Percentiles rank a stretch among this genome's conserved stretches.
These are phyloP conservation scores for Trapa bicornis DNA, from an alignment of 345 rosid species.

Conservation along the genomic window DNA sequence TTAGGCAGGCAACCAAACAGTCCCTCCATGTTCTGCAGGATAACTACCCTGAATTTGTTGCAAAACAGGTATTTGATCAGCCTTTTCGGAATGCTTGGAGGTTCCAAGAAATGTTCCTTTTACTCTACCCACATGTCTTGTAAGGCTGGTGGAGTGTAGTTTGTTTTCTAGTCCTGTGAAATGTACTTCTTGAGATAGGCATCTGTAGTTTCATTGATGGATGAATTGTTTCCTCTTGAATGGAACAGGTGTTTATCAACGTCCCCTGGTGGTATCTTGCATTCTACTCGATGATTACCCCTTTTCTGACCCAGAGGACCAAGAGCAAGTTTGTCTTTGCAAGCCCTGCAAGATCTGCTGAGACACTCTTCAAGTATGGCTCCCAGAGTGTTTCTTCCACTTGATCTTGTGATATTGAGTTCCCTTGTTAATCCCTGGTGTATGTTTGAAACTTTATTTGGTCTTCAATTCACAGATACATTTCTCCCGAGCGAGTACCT, in stretches of 20 bases:
- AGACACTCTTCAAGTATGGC: conserved; percentile 72
- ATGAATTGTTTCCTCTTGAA: not conserved
- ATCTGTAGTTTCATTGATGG: conserved; percentile 1
- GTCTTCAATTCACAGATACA: conserved; percentile 28
- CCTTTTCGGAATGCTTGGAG: not conserved
- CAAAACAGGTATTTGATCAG: conserved; percentile 50
- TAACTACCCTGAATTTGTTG: conserved; percentile 85
- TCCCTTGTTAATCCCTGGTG: not conserved
- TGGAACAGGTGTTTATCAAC: conserved; percentile 61
- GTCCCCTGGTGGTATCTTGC: conserved; percentile 99
- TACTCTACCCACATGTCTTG: too few species aligned
- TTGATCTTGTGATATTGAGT: not conserved
- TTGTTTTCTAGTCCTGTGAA: not conserved
- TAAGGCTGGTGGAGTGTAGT: too few species aligned
- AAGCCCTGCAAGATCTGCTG: conserved; percentile 65
- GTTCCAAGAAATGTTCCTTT: not conserved
- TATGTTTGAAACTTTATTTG: not conserved
- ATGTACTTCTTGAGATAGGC: not conserved
- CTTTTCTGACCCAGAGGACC: conserved; percentile 84
- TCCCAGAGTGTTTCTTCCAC: not conserved
- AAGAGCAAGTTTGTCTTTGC: conserved; percentile 88
- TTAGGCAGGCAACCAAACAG: conserved; percentile 64
- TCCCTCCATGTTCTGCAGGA: conserved; percentile 80
- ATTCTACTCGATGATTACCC: conserved; percentile 59
- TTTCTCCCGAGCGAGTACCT: conserved; percentile 77